Base-by-base conservation (phyloP, 257 asterid species). In the Solanum ahanhuiri region DNA sequence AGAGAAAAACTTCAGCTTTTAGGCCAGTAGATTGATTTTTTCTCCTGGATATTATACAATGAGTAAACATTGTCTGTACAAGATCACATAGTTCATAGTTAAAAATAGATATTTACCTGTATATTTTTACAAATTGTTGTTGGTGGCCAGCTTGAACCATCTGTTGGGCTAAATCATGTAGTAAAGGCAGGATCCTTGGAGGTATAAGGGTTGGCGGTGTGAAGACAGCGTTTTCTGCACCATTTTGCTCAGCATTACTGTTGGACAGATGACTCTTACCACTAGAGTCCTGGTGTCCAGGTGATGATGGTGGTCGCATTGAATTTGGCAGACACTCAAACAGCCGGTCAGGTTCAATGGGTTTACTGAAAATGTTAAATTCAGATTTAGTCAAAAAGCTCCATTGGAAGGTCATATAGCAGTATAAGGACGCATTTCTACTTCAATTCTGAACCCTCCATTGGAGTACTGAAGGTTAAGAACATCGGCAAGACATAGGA, bases 241-340 rank as follows among this genome's bases (percentile, higher is more conserved):
- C 83, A 90, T 89, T 45, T 84, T 93, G 94, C 39, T 97, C 98
- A 67, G 93, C 88, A 87, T 92, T 98, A 87, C 89, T 90, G 82
- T 93, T 90, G 25, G 98, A 91, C 82, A 95, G 91, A 83, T 90
- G 94, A 83, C 89, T 90, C 91, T 92, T 95, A 88, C 97, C 95
- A 86, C 87, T 87, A 86, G 98, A 18, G 17, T 81, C 84, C 58
- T 82, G 93, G 41, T 91, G 92, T 84, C 95, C 98, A 64, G 97
- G 96, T 89, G 98, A 93, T 90, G 98, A 90, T 34, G 94, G 91
- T 88, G 98, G 99, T 45, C 98, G 90, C 98, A 97, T 93, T 83
- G 98, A 95, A 93, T 91, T 95, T 87, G 99, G 99, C 58, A 97
- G 99, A 88, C 99, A 92, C 91, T 95, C 99, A 92, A 97, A 97